Evolutionary conservation across 202 grass and related monocot genomes (phyloP).

Genomic region (Zoysia matrella): DNA sequence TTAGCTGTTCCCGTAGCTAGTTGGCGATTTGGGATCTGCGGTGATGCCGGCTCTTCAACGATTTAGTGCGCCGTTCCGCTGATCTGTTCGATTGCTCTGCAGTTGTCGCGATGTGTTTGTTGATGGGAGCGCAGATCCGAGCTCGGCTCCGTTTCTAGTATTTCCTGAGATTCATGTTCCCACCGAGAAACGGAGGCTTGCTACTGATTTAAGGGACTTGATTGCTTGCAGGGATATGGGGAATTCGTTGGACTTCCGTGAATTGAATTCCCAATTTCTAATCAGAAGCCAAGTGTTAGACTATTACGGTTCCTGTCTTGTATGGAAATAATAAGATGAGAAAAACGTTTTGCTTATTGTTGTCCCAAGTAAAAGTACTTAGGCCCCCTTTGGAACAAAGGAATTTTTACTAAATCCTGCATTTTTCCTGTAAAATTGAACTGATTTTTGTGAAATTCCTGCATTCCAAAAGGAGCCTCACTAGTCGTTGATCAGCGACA

Average conservation of each 20-base stretch:
- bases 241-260: not conserved
- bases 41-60: not conserved
- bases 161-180: not conserved
- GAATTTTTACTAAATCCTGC: no score
- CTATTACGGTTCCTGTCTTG: not conserved
- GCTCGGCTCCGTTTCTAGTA: not conserved
- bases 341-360: not conserved
- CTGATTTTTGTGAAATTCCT: no score
- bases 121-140: slow-evolving; percentile 43
- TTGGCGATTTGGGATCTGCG: slow-evolving; percentile 40
- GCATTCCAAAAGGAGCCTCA: no score
- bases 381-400: no score
- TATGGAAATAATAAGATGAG: not conserved
- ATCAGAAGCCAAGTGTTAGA: not conserved
- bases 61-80: not conserved
- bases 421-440: no score
- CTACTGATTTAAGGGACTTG: not conserved
- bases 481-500: not conserved
- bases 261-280: not conserved
- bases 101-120: slow-evolving; percentile 1
- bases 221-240: not conserved
- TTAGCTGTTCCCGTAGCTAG: not conserved
- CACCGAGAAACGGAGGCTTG: not conserved
- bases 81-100: slow-evolving; percentile 11
- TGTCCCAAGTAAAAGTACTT: not conserved